Evolutionary conservation across 768 basidiomycete genomes (phyloP).

Genomic region (Boletus tomentosulus): DNA sequence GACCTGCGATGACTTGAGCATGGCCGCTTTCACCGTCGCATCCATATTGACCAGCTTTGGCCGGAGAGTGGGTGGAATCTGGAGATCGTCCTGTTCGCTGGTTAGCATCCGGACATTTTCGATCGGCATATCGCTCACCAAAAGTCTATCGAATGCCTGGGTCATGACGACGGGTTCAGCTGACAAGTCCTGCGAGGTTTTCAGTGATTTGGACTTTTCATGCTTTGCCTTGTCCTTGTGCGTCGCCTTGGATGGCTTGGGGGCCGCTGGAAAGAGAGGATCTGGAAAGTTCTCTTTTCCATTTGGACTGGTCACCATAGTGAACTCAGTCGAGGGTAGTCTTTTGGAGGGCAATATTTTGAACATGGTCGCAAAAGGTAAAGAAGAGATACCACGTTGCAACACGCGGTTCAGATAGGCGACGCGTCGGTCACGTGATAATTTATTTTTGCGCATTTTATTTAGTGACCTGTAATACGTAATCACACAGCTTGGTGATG

Average conservation of each 20-base stretch:
- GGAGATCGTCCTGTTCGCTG: constrained; percentile 70
- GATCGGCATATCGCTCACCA: constrained; percentile 46
- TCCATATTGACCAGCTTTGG: constrained; percentile 82
- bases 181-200: constrained; percentile 35
- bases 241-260: constrained; percentile 23
- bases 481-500: constrained; percentile 11
- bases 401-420: constrained; percentile 28
- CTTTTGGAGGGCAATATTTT: constrained; percentile 75
- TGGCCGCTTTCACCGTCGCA: constrained; percentile 81
- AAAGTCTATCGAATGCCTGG: constrained; percentile 74
- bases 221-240: constrained; percentile 32
- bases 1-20: constrained; percentile 81
- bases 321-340: constrained; percentile 63
- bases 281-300: constrained; percentile 71
- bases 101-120: not conserved
- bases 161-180: constrained; percentile 44
- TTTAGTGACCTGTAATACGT: constrained; percentile 10
- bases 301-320: constrained; percentile 55
- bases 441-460: constrained; percentile 24
- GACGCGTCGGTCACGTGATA: constrained; percentile 32
- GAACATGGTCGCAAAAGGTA: constrained; percentile 51
- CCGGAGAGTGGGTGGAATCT: constrained; percentile 75
- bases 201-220: constrained; percentile 44
- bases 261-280: constrained; percentile 31
- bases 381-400: constrained; percentile 2